These are phyloP conservation scores for Afroboletus lepidellus DNA, from an alignment of 1,284 basidiomycete species.

Conservation along the genomic window DNA sequence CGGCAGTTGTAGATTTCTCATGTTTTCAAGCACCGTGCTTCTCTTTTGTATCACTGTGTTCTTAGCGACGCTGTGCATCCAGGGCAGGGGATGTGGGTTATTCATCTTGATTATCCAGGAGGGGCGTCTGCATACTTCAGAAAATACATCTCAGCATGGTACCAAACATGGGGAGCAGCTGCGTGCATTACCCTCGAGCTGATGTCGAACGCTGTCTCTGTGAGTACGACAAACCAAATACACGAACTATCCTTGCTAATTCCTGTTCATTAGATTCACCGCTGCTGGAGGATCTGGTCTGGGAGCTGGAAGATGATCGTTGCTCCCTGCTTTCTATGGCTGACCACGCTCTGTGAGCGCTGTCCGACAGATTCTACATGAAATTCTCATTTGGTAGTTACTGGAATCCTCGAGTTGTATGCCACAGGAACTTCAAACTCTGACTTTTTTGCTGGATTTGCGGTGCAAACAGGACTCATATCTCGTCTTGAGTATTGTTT, in stretches of 20 bases:
- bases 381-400: background rate
- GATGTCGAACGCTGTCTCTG: background rate
- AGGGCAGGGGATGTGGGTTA: background rate
- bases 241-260: background rate
- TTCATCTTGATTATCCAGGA: background rate
- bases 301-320: background rate
- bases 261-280: background rate
- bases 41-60: background rate
- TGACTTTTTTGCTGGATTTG: background rate
- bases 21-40: background rate
- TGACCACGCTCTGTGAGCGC: background rate
- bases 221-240: background rate
- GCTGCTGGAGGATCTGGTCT: background rate
- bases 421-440: background rate
- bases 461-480: background rate
- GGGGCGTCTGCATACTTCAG: background rate
- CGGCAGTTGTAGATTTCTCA: background rate
- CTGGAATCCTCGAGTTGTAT: background rate
- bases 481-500: background rate
- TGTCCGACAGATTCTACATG: no score
- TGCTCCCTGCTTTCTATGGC: background rate
- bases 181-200: background rate
- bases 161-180: background rate
- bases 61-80: background rate
- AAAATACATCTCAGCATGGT: background rate